Evolutionary conservation across 1,284 basidiomycete species (phyloP).

Genomic region (Athelia sp.): DNA sequence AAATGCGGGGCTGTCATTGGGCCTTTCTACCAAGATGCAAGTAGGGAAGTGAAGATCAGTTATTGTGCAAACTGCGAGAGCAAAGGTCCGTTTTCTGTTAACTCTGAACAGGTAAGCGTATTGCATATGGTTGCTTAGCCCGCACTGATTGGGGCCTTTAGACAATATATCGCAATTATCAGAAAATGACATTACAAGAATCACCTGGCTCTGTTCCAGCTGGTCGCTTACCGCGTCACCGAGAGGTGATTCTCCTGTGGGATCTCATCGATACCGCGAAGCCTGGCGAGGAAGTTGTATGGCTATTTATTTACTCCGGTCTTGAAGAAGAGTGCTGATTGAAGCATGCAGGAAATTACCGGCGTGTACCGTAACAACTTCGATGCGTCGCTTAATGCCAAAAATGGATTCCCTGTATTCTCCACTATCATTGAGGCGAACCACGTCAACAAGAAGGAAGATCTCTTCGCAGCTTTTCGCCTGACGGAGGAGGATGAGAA

Average conservation of each 20-base stretch:
- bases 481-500: constrained; percentile 96
- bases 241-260: constrained; percentile 96
- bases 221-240: constrained; percentile 92
- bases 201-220: constrained; percentile 98
- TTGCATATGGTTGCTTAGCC: not conserved
- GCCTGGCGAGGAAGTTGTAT: constrained; percentile 94
- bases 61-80: constrained; percentile 93
- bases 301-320: too few species aligned
- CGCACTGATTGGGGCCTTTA: too few species aligned
- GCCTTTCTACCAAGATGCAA: constrained; percentile 97
- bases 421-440: constrained; percentile 98
- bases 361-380: constrained; percentile 99
- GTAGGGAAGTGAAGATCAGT: constrained; percentile 90
- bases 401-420: constrained; percentile 99
- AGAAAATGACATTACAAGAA: constrained; percentile 98
- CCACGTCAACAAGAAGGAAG: constrained; percentile 96
- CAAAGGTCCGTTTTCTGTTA: constrained; percentile 94
- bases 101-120: constrained; percentile 81
- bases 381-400: constrained; percentile 95
- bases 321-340: too few species aligned
- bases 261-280: constrained; percentile 98
- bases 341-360: constrained; percentile 97
- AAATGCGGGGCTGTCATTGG: constrained; percentile 92
- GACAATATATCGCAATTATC: constrained; percentile 99
- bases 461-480: constrained; percentile 91